A percentile compares a stretch with the other conserved stretches of the same genome.
Evolutionary conservation across 176 grass and related monocot species (phyloP).

Genomic region (Juncus inflexus): DNA sequence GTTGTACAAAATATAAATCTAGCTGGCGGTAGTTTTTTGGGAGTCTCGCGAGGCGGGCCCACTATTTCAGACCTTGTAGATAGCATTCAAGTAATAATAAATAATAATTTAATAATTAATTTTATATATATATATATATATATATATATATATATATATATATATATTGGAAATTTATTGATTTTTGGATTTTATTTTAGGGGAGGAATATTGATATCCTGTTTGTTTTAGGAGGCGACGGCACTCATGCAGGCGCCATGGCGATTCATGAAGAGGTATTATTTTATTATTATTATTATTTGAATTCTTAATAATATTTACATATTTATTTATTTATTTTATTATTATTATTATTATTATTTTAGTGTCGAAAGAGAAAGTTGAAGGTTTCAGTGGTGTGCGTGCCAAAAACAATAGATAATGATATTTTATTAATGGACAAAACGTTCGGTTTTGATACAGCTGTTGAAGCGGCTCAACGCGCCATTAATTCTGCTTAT

Average conservation of each 20-base stretch:
- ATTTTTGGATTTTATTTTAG: slow-evolving; percentile 36
- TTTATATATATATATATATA: slow-evolving; percentile 2
- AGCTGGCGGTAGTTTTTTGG: slow-evolving; percentile 86
- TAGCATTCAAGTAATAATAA: slow-evolving; percentile 72
- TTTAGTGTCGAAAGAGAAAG: slow-evolving; percentile 82
- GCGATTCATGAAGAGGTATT: slow-evolving; percentile 90
- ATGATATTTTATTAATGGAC: slow-evolving; percentile 97
- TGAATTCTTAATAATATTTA: too few species aligned
- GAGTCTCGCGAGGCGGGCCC: slow-evolving; percentile 79
- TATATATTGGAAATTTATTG: slow-evolving; percentile 4
- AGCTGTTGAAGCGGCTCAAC: slow-evolving; percentile 94
- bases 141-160: not conserved
- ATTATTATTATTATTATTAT: slow-evolving; percentile 14
- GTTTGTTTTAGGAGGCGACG: slow-evolving; percentile 93
- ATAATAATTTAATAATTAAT: slow-evolving; percentile 12
- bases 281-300: slow-evolving; percentile 3
- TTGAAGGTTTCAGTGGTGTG: slow-evolving; percentile 75
- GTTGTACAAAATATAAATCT: slow-evolving; percentile 98
- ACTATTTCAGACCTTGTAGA: slow-evolving; percentile 77
- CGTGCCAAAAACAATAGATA: slow-evolving; percentile 96
- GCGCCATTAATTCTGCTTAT: slow-evolving; percentile 96
- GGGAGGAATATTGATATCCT: slow-evolving; percentile 86
- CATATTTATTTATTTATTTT: not conserved
- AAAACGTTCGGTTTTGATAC: slow-evolving; percentile 99
- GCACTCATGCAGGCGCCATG: slow-evolving; percentile 93